Conservation (phyloP, 352 stramenopile genomes). For the Globisporangium perplexum region DNA sequence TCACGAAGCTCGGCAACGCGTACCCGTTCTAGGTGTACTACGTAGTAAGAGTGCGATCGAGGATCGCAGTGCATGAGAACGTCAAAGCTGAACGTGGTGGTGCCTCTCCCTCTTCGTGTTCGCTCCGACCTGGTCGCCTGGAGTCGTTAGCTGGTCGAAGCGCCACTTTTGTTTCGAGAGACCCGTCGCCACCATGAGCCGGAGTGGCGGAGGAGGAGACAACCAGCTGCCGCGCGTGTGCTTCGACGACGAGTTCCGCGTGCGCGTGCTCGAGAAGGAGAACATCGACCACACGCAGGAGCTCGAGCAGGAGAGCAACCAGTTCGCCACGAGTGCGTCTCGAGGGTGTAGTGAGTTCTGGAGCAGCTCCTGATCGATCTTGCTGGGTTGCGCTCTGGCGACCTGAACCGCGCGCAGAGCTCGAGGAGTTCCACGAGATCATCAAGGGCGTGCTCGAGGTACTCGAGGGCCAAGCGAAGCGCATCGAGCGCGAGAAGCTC, state of each 20-base stretch:
- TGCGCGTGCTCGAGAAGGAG: slow-evolving; percentile 34
- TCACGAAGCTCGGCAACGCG: slow-evolving; percentile 17
- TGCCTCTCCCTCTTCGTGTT: not conserved
- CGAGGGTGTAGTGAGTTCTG: too few species aligned
- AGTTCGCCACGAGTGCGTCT: slow-evolving; percentile 64
- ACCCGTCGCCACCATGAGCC: slow-evolving; percentile 33
- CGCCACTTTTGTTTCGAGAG: not conserved
- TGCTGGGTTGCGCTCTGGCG: not conserved
- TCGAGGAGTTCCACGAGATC: slow-evolving; percentile 81
- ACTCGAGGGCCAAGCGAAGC: slow-evolving; percentile 69
- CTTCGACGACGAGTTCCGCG: slow-evolving; percentile 78
- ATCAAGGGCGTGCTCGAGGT: slow-evolving; percentile 76
- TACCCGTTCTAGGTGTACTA: not conserved
- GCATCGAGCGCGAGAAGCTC: slow-evolving; percentile 78
- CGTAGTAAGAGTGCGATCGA: not conserved
- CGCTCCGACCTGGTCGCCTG: too few species aligned
- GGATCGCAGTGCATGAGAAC: not conserved
- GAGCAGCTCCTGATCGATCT: not conserved
- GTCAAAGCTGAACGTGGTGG: too few species aligned
- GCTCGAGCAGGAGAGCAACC: slow-evolving; percentile 80
- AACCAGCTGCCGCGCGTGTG: slow-evolving; percentile 68
- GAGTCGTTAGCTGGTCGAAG: too few species aligned
- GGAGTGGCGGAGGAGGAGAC: slow-evolving; percentile 43
- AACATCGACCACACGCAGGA: slow-evolving; percentile 9
- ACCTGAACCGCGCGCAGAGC: slow-evolving; percentile 22